A percentile compares a stretch with the other conserved stretches of the same genome.
phyloP scores from a whole-genome alignment of 495 filamentous ascomycete species.

The Penicillium fimorum region DNA sequence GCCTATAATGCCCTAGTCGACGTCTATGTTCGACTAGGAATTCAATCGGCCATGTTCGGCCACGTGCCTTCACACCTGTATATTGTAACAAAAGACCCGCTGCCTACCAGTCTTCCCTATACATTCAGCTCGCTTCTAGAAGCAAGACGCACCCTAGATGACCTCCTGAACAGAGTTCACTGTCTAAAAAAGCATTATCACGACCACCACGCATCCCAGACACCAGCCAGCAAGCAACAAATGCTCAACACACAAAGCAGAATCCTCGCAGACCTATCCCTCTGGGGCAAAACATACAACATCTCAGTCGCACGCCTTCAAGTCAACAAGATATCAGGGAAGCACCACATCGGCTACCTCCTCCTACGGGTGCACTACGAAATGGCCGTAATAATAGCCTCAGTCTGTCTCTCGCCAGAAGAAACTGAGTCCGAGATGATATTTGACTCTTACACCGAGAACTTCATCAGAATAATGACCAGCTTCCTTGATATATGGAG shows the following conservation, averaged over 20 bases:
- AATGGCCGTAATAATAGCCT: slow-evolving; percentile 48
- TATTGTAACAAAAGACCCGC: slow-evolving; percentile 15
- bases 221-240: background rate
- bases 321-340: slow-evolving; percentile 5
- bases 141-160: slow-evolving; percentile 18
- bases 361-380: slow-evolving; percentile 45
- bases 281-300: slow-evolving; percentile 19
- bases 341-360: slow-evolving; percentile 16
- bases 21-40: slow-evolving; percentile 17
- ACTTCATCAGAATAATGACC: slow-evolving; percentile 39
- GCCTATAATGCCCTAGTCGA: slow-evolving; percentile 24
- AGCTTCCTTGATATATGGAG: slow-evolving; percentile 32
- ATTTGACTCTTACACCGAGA: slow-evolving; percentile 40
- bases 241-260: slow-evolving; percentile 5
- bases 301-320: slow-evolving; percentile 9
- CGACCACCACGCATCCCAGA: background rate
- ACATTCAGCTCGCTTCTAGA: slow-evolving; percentile 12
- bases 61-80: slow-evolving; percentile 22
- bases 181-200: slow-evolving; percentile 16
- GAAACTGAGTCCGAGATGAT: slow-evolving; percentile 30
- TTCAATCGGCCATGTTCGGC: slow-evolving; percentile 24
- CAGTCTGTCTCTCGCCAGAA: slow-evolving; percentile 32
- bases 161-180: slow-evolving; percentile 20
- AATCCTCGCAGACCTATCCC: slow-evolving; percentile 12
- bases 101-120: slow-evolving; percentile 12